A percentile compares a stretch with the other conserved stretches of the same genome.
Conservation (phyloP, 345 rosid species). For the Draba incana region DNA sequence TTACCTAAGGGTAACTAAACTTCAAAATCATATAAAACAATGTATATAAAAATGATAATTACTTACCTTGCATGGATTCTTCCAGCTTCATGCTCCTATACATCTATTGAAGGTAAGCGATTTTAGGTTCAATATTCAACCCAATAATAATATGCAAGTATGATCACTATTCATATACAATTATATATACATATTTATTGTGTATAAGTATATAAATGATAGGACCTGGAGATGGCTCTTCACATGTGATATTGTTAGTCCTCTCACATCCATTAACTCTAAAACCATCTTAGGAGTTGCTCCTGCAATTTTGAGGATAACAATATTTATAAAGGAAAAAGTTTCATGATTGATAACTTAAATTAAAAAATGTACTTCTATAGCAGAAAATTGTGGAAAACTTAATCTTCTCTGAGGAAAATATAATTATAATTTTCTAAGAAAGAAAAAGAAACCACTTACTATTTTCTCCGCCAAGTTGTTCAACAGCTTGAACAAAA, state of each 20-base stretch:
- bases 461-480: conserved; percentile 84
- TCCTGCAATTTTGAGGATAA: conserved; percentile 43
- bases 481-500: conserved; percentile 70
- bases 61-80: conserved; percentile 41
- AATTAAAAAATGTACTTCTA: not conserved
- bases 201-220: conserved; percentile 6
- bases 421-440: not conserved
- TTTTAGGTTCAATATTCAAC: conserved; percentile 12
- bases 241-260: conserved; percentile 78
- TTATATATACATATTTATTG: not conserved
- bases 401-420: not conserved
- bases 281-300: conserved; percentile 86
- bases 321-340: not conserved
- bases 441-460: conserved; percentile 33
- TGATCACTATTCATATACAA: conserved; percentile 2
- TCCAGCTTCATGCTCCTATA: conserved; percentile 42
- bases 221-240: conserved; percentile 87
- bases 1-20: too few species aligned
- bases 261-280: conserved; percentile 80
- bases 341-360: not conserved
- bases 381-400: not conserved
- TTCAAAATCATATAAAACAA: too few species aligned
- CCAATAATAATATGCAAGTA: not conserved
- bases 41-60: not conserved
- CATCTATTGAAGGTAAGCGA: conserved; percentile 27